Conservation (phyloP, 2,329 filamentous ascomycete genomes). For the Lasiodiplodia citricola region DNA sequence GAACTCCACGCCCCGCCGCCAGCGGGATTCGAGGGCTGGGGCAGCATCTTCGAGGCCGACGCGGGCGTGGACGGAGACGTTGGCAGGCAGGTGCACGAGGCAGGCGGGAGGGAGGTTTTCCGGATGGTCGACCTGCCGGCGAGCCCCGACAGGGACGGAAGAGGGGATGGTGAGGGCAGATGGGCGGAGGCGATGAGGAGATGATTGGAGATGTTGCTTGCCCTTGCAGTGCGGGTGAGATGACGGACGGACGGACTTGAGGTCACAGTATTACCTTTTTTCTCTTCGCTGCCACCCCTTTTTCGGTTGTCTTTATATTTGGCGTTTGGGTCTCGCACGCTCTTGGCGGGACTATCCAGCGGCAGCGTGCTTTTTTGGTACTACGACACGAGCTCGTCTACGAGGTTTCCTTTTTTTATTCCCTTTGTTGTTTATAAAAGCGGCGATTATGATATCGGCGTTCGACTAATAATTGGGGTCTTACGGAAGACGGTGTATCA, state of each 20-base stretch:
- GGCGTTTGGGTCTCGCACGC: too few relatives aligned
- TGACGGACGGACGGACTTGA: not conserved
- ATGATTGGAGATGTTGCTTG: not conserved
- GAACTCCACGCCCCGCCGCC: not conserved
- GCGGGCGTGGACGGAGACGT: not conserved
- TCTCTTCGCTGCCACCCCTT: too few relatives aligned
- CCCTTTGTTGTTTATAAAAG: not conserved
- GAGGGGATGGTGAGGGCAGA: too few relatives aligned
- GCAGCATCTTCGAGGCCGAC: not conserved
- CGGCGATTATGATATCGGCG: not conserved
- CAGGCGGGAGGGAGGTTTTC: slow-evolving; percentile 14
- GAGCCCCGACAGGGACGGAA: slow-evolving; percentile 6
- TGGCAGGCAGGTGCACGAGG: slow-evolving; percentile 8
- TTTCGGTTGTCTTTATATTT: too few relatives aligned
- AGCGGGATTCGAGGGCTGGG: not conserved
- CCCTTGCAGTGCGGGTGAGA: too few relatives aligned
- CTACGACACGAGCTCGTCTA: too few relatives aligned
- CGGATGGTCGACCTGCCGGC: slow-evolving; percentile 6
- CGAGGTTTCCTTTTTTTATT: too few relatives aligned
- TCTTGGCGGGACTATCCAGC: too few relatives aligned
- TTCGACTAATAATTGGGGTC: too few relatives aligned
- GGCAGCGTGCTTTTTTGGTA: too few relatives aligned
- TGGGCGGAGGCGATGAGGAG: not conserved
- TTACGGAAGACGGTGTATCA: not conserved
- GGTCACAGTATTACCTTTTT: not conserved